These are phyloP conservation scores for Cunninghamia lanceolata DNA, from an alignment of 75 land plant species.

Conservation along the genomic window DNA sequence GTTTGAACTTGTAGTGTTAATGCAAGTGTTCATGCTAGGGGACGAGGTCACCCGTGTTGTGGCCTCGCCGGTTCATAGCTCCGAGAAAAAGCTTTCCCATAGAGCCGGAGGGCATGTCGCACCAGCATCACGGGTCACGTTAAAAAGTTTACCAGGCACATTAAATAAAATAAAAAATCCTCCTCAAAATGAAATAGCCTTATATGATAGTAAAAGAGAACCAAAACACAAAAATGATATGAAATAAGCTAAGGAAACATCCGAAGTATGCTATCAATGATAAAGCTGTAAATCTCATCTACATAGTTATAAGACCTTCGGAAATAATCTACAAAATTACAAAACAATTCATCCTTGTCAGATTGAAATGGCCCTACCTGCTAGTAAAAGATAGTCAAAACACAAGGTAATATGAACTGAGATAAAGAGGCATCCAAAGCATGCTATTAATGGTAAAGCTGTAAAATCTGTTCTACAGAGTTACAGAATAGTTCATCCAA, in stretches of 20 bases:
- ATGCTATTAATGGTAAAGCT: neutral
- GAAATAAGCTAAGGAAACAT: neutral
- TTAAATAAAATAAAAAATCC: too few species aligned
- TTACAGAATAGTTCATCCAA: neutral
- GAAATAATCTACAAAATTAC: neutral
- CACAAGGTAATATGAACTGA: neutral
- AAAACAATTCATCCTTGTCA: neutral
- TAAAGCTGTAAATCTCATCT: neutral
- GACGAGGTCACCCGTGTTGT: too few species aligned
- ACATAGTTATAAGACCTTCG: neutral
- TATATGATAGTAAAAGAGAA: neutral
- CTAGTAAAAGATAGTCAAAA: neutral
- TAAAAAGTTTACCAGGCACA: too few species aligned
- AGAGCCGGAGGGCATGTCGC: too few species aligned
- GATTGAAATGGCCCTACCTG: neutral
- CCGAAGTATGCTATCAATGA: neutral
- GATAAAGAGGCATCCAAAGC: neutral
- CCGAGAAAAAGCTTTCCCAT: too few species aligned
- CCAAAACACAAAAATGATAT: neutral
- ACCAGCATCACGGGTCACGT: too few species aligned
- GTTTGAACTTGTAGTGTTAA: too few species aligned
- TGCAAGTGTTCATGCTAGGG: too few species aligned
- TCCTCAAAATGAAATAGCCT: neutral
- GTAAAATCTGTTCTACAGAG: neutral
- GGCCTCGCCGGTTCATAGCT: too few species aligned